Evolutionary conservation across 2,329 filamentous ascomycete genomes (phyloP).

Genomic region (Cryphonectria nitschkei): DNA sequence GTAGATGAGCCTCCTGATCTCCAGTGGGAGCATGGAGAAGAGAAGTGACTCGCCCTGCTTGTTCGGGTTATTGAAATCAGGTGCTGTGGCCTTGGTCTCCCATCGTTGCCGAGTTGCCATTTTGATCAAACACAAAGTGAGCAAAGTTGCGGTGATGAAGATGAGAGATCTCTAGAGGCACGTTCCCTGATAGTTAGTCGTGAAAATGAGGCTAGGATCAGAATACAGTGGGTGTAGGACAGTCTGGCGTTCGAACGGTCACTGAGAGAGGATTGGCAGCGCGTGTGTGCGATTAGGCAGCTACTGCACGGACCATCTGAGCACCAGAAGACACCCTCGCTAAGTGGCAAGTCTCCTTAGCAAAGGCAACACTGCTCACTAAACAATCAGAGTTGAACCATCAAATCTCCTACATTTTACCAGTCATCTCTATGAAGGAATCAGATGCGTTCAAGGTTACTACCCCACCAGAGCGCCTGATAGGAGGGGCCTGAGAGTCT

Average conservation of each 20-base stretch:
- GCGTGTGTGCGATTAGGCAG: background rate
- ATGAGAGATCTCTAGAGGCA: background rate
- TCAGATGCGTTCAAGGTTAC: background rate
- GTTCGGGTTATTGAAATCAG: background rate
- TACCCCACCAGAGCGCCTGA: background rate
- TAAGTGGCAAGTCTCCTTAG: background rate
- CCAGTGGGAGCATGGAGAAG: conserved; percentile 27
- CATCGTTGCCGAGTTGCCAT: background rate
- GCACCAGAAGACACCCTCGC: background rate
- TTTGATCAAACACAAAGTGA: background rate
- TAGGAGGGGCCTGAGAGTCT: too few species aligned
- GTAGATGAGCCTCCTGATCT: conserved; percentile 26
- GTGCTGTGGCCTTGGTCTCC: background rate
- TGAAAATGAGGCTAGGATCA: background rate
- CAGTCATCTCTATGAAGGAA: background rate
- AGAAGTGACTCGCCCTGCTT: conserved; percentile 25
- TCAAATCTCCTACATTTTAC: background rate
- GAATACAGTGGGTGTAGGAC: background rate
- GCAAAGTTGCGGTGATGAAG: background rate
- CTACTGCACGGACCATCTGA: background rate
- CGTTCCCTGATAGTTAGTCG: background rate
- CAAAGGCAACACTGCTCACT: background rate
- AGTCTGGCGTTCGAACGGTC: background rate
- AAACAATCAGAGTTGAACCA: background rate
- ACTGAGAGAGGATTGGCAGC: background rate